phyloP scores from a whole-genome alignment of 176 grass and related monocot genomes.

The Musa troglodytarum region DNA sequence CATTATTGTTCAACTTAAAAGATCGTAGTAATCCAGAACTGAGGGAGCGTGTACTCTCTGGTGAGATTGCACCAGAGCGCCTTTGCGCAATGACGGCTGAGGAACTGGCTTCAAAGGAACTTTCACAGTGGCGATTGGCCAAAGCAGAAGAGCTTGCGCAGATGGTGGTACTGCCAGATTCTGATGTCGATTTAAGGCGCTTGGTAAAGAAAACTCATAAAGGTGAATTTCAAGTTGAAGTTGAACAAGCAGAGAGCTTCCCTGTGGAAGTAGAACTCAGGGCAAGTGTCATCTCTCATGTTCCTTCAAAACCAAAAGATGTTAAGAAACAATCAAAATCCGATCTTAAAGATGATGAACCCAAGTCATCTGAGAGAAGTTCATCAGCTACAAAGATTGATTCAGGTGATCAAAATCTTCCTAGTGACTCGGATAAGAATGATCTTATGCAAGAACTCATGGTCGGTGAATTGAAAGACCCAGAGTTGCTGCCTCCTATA shows the following conservation, averaged over 20 bases:
- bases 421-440: constrained; percentile 29
- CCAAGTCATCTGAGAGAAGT: constrained; percentile 21
- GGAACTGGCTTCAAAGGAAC: constrained; percentile 82
- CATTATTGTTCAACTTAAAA: constrained; percentile 76
- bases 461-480: constrained; percentile 48
- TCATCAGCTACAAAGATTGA: constrained; percentile 13
- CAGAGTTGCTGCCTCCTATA: constrained; percentile 38
- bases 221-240: constrained; percentile 72
- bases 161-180: constrained; percentile 58
- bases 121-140: constrained; percentile 62
- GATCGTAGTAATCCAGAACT: constrained; percentile 58
- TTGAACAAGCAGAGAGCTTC: constrained; percentile 51
- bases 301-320: constrained; percentile 27
- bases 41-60: constrained; percentile 55
- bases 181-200: constrained; percentile 41
- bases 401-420: constrained; percentile 18
- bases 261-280: constrained; percentile 44
- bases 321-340: constrained; percentile 13
- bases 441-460: constrained; percentile 49
- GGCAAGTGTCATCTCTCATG: constrained; percentile 22
- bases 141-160: constrained; percentile 72
- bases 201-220: constrained; percentile 81
- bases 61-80: constrained; percentile 48
- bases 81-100: constrained; percentile 63
- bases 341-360: constrained; percentile 20